Evolutionary conservation across 1,284 basidiomycete species (phyloP).

Genomic region (Ganoderma boninense): DNA sequence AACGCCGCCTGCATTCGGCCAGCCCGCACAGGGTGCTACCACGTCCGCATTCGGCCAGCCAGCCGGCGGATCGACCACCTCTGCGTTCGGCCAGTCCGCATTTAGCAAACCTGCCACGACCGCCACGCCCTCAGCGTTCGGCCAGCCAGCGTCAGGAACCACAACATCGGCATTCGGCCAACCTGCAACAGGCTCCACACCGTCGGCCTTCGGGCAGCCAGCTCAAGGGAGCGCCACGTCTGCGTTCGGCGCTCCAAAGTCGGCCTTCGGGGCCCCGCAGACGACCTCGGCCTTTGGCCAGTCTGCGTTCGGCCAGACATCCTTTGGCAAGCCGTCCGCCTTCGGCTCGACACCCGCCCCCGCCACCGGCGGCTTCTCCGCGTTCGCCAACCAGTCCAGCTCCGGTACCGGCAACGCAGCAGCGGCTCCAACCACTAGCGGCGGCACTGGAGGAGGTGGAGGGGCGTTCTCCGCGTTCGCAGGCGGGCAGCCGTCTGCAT

Average conservation of each 20-base stretch:
- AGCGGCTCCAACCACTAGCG: background rate
- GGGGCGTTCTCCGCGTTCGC: conserved; percentile 47
- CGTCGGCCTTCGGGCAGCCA: conserved; percentile 43
- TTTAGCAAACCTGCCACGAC: conserved; percentile 36
- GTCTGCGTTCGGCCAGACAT: conserved; percentile 34
- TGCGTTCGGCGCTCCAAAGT: conserved; percentile 16
- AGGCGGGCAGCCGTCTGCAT: conserved; percentile 41
- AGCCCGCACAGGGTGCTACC: conserved; percentile 25
- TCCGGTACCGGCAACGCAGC: conserved; percentile 32
- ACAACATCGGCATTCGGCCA: conserved; percentile 46
- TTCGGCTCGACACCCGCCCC: conserved; percentile 38
- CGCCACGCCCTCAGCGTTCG: conserved; percentile 39
- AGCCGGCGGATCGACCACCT: conserved; percentile 27
- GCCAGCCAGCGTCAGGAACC: conserved; percentile 41
- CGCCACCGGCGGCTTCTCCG: conserved; percentile 36
- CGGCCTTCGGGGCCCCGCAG: conserved; percentile 41
- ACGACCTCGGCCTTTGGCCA: conserved; percentile 43
- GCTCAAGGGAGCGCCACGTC: conserved; percentile 23
- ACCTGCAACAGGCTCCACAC: conserved; percentile 24
- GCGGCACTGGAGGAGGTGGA: conserved; percentile 7
- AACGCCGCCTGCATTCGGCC: conserved; percentile 41
- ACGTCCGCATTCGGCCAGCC: conserved; percentile 36
- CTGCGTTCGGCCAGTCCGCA: conserved; percentile 31
- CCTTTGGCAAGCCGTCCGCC: conserved; percentile 45
- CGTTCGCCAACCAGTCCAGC: conserved; percentile 33